Evolutionary conservation across 305 asterid genomes (phyloP), one percentile per base, ranked within the genome.

Genomic region (Fraxinus sp.): DNA sequence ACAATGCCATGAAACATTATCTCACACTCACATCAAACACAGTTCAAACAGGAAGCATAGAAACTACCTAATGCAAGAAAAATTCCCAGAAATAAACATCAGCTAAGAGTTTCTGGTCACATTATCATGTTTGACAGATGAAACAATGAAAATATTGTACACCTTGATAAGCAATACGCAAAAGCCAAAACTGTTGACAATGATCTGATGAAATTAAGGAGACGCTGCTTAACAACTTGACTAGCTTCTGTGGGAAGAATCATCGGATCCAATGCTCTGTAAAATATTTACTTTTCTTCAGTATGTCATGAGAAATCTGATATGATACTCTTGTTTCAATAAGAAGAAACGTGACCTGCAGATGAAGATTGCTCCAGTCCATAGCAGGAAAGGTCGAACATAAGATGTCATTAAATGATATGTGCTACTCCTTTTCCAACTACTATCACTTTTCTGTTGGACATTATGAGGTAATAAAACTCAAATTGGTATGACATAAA

Each of bases 131-230:
- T 64, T 64, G 35, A 64, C 33, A 24, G 7, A 64, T 22, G 14
- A 64, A 64, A 64, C 35, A 64, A 24, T 64, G 73, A 24, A 22
- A 24, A 64, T 20, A 7, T 64, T 28, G 81, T 84, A 83, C 86
- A 91, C 98, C 99, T 92, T n/a, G 98, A 91, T 78, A 95, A 88
- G 87, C 96, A 94, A 84, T 88, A 90, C 64, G 98, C 99, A 88
- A 88, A 90, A 84, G 97, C 93, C 85, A 95, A 79, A 85, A 95
- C 98, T 0, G 98, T 93, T 26, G 99, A 94, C 87, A 95, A 87
- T 44, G 98, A 93, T 85, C 90, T 88, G 82, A 95, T 91, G 80
- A 95, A 95, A 94, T 92, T 89, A 83, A 95, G 73, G 79, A 95
- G 90, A 84, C 98, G 90, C 49, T 87, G 90, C 84, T 95, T 95